Conservation (phyloP, 2,329 filamentous ascomycete species). For the Pestalotiopsis sp. region DNA sequence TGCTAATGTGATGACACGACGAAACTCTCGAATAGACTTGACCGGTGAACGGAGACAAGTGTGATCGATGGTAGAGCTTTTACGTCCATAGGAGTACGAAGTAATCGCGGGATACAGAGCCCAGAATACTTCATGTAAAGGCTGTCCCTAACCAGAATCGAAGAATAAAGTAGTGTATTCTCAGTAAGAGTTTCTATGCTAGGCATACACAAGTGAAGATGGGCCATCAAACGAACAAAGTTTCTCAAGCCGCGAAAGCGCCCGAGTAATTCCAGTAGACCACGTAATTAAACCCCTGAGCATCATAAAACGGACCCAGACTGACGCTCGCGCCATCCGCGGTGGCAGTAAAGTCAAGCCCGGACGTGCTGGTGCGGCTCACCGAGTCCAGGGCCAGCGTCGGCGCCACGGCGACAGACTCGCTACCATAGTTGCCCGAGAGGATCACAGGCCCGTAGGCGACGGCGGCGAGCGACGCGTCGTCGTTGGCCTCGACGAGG, state of each 20-base stretch:
- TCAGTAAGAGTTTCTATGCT: too few relatives aligned
- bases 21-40: too few relatives aligned
- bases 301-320: constrained; percentile 43
- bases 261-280: constrained; percentile 39
- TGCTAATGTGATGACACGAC: constrained; percentile 11
- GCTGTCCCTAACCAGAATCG: too few relatives aligned
- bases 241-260: neutral
- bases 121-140: too few relatives aligned
- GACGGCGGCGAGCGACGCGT: constrained; percentile 43
- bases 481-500: constrained; percentile 49
- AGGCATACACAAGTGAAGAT: too few relatives aligned
- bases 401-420: constrained; percentile 27
- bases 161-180: too few relatives aligned
- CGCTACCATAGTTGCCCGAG: constrained; percentile 45
- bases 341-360: constrained; percentile 35
- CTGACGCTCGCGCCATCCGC: constrained; percentile 31
- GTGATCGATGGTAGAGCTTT: too few relatives aligned
- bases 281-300: constrained; percentile 44
- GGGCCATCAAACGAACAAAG: neutral
- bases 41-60: too few relatives aligned
- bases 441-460: constrained; percentile 50
- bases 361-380: constrained; percentile 20
- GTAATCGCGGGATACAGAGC: too few relatives aligned
- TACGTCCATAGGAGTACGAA: too few relatives aligned
- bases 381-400: constrained; percentile 32